Percentiles rank a stretch among this genome's conserved stretches.
Evolutionary conservation across 805 yeast species (phyloP).

Genomic region (Jamesozyma lodderae): DNA sequence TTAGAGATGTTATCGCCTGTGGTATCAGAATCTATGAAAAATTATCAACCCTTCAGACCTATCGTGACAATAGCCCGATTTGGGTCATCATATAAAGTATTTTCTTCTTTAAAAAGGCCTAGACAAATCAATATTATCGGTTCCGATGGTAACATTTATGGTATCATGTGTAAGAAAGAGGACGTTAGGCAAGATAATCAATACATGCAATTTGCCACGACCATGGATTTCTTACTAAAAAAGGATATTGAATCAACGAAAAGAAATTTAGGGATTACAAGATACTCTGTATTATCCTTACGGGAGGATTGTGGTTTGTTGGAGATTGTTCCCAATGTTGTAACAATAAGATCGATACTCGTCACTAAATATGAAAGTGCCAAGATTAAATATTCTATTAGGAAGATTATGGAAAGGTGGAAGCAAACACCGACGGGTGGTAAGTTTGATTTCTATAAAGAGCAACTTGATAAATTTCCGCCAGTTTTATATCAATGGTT

Average conservation of each 20-base stretch:
- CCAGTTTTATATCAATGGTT: slow-evolving; percentile 86
- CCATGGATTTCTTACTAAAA: slow-evolving; percentile 65
- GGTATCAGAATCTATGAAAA: slow-evolving; percentile 31
- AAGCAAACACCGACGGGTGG: slow-evolving; percentile 17
- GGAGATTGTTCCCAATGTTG: slow-evolving; percentile 76
- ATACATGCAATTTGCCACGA: slow-evolving; percentile 78
- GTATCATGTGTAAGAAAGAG: slow-evolving; percentile 77
- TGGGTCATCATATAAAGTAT: slow-evolving; percentile 58
- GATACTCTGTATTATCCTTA: slow-evolving; percentile 83
- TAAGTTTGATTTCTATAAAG: slow-evolving; percentile 21
- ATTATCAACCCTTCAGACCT: slow-evolving; percentile 38
- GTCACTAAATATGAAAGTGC: slow-evolving; percentile 35
- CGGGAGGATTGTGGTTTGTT: slow-evolving; percentile 83
- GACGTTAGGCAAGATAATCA: slow-evolving; percentile 94
- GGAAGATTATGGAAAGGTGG: slow-evolving; percentile 21
- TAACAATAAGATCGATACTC: slow-evolving; percentile 60
- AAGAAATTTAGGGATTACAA: slow-evolving; percentile 59
- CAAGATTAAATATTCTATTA: slow-evolving; percentile 29
- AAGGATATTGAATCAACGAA: slow-evolving; percentile 64
- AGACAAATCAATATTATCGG: slow-evolving; percentile 69
- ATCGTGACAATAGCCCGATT: slow-evolving; percentile 51
- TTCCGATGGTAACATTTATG: slow-evolving; percentile 63
- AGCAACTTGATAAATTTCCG: slow-evolving; percentile 33
- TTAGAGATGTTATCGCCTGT: slow-evolving; percentile 57
- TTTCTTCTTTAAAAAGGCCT: slow-evolving; percentile 82